Conservation (phyloP, 495 filamentous ascomycete genomes). For the Xanthoparmelia taractica region DNA sequence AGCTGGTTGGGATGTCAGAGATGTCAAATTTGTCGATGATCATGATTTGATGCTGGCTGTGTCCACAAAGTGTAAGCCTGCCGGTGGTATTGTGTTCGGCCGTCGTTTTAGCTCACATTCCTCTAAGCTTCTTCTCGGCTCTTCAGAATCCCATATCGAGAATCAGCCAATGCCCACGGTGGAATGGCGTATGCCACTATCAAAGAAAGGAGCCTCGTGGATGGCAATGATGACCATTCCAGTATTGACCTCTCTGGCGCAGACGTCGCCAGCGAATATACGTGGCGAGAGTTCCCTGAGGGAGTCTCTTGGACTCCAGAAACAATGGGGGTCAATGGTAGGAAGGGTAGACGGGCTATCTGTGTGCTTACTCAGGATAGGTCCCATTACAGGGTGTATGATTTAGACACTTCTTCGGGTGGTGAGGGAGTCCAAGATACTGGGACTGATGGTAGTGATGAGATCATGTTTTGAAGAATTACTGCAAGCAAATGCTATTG, state of each 20-base stretch:
- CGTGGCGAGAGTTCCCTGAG: conserved; percentile 17
- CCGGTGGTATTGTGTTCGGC: conserved; percentile 6
- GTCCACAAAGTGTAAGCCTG: conserved; percentile 35
- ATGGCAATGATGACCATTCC: neutral
- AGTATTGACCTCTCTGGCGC: conserved; percentile 12
- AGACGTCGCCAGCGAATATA: conserved; percentile 9
- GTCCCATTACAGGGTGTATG: conserved; percentile 50
- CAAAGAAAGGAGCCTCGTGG: neutral
- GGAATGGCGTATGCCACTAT: conserved; percentile 2
- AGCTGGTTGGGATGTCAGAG: conserved; percentile 38
- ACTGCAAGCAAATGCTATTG: neutral
- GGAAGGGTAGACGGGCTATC: conserved; percentile 44
- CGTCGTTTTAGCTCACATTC: neutral
- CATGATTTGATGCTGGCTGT: conserved; percentile 46
- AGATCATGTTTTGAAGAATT: conserved; percentile 23
- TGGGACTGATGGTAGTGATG: conserved; percentile 26
- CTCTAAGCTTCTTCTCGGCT: conserved; percentile 21
- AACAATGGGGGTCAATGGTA: conserved; percentile 47
- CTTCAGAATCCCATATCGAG: conserved; percentile 22
- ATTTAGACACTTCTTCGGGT: conserved; percentile 42
- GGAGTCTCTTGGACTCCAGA: conserved; percentile 34
- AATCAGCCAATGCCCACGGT: neutral
- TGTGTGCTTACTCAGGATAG: conserved; percentile 51
- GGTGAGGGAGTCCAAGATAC: conserved; percentile 29
- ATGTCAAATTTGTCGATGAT: conserved; percentile 51